Evolutionary conservation across 2,329 filamentous ascomycete genomes (phyloP).

Genomic region (Ustilaginoidea virens): DNA sequence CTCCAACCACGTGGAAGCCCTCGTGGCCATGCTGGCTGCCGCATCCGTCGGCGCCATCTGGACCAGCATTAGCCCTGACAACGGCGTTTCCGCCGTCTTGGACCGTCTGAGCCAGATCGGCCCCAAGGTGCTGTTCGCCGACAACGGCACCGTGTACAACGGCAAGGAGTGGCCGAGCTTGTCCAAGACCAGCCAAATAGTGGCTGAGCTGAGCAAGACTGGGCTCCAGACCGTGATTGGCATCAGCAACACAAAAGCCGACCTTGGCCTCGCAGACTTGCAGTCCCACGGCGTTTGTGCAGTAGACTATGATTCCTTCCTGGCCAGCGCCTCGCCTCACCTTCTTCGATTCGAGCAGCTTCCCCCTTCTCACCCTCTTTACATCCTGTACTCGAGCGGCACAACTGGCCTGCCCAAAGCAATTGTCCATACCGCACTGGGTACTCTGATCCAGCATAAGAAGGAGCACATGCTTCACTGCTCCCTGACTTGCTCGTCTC

Average conservation of each 20-base stretch:
- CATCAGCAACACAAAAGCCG: conserved; percentile 47
- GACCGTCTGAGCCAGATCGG: conserved; percentile 77
- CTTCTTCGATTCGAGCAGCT: conserved; percentile 58
- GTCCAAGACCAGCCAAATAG: conserved; percentile 65
- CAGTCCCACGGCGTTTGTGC: conserved; percentile 22
- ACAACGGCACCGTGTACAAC: conserved; percentile 83
- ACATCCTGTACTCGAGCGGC: conserved; percentile 85
- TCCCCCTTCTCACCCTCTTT: conserved; percentile 73
- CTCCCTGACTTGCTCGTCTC: conserved; percentile 56
- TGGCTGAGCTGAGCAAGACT: conserved; percentile 40
- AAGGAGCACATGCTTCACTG: conserved; percentile 88
- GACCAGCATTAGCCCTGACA: conserved; percentile 89
- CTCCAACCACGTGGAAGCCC: conserved; percentile 75
- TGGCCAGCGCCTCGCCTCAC: conserved; percentile 25
- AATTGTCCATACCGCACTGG: conserved; percentile 82
- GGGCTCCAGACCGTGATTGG: conserved; percentile 58
- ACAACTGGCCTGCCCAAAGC: conserved; percentile 82
- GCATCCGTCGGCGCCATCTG: conserved; percentile 76
- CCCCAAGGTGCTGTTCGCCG: conserved; percentile 68
- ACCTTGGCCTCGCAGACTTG: conserved; percentile 27
- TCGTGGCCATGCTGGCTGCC: conserved; percentile 77
- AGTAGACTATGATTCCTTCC: conserved; percentile 28
- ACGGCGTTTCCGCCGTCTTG: conserved; percentile 76
- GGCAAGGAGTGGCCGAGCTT: conserved; percentile 74
- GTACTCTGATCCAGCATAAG: conserved; percentile 89